Evolutionary conservation across 495 filamentous ascomycete genomes (phyloP), one percentile per base, ranked within the genome.

Genomic region (Chaetomium cochliodes): DNA sequence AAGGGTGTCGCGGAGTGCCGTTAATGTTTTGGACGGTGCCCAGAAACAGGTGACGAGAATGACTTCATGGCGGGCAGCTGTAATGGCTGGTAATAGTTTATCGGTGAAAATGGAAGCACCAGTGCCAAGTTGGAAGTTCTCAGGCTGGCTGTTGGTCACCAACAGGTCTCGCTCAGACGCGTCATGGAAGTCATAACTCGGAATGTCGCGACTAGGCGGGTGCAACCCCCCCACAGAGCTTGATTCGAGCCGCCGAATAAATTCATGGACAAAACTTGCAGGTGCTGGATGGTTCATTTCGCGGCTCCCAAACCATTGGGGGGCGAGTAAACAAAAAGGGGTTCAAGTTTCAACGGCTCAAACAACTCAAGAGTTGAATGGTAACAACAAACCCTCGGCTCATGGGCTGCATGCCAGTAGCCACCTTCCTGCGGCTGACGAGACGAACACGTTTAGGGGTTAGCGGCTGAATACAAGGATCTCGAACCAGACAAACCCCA

Each of bases 31-130:
- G 1, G 88, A 90, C 2, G 75, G 70, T 2, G 87, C 85, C 90
- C 89, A 92, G 74, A 90, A 92, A 71, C 90, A 92, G 16, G 90
- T 92, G 4, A 90, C 87, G 51, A 92, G 77, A 52, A 91, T 80
- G 33, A 92, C 73, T 67, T 92, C 90, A 49, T 77, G 71, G 16
- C 80, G 69, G 1, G 89, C 87, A 8, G 74, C 67, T 0, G 77
- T 68, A 33, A 91, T 83, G 42, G 83, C 82, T 8, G 86, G 84
- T 5, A 86, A 74, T 8, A 89, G 73, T 7, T 78, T 68, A 12
- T 70, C 65, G 9, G 81, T 79, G 52, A 78, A 86, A 46, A 90
- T 76, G 37, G 80, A 77, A 13, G 80, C 77, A 5, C 87, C 86
- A 0, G 81, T 88, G 44, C 88, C 87, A 6, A 87, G 70, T 23